Conservation (phyloP, 345 rosid genomes). For the Sonneratia caseolaris region DNA sequence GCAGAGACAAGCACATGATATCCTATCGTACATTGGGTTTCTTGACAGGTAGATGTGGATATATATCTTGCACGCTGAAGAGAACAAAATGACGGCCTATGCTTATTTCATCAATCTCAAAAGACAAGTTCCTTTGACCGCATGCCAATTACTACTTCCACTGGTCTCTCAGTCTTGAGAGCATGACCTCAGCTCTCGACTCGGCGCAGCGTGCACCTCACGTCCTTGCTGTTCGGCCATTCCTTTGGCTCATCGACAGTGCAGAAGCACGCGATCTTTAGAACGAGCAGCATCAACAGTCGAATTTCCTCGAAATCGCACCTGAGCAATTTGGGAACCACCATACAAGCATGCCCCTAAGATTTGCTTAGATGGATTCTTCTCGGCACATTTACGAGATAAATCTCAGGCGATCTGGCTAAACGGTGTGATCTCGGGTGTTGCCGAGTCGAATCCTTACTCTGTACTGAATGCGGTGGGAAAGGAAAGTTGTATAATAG, state of each 20-base stretch:
- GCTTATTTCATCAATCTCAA: background rate
- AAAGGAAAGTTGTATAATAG: no score
- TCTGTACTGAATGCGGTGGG: no score
- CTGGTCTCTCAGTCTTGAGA: background rate
- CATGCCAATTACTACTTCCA: background rate
- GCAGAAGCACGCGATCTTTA: conserved; percentile 78
- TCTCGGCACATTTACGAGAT: no score
- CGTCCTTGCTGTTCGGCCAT: conserved; percentile 81
- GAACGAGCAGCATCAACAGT: conserved; percentile 42
- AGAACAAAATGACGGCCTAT: background rate
- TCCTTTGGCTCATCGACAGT: conserved; percentile 68
- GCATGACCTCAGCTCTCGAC: conserved; percentile 12
- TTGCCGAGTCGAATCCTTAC: no score
- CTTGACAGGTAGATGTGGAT: background rate
- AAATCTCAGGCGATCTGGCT: no score
- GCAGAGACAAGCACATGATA: background rate
- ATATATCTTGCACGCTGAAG: background rate
- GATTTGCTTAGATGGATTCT: no score
- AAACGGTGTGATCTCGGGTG: no score
- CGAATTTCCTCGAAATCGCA: no score
- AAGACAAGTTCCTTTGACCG: background rate
- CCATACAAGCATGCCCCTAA: no score
- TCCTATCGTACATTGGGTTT: background rate
- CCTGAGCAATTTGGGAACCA: no score
- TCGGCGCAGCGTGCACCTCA: conserved; percentile 56